These are phyloP conservation scores for Aphanomyces euteiches DNA, from an alignment of 352 stramenopile genomes.

Conservation along the genomic window DNA sequence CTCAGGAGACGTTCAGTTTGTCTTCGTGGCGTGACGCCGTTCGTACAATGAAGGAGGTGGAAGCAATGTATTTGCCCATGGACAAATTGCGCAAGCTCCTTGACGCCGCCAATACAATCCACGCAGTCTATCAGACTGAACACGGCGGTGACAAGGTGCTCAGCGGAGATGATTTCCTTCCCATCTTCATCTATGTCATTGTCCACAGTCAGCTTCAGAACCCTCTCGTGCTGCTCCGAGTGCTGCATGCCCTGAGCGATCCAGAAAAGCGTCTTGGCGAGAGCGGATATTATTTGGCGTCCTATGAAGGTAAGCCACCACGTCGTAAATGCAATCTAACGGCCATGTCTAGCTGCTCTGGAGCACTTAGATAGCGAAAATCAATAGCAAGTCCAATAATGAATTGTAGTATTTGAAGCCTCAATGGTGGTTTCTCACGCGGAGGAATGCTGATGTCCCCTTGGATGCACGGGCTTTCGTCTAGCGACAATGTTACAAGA, in stretches of 20 bases:
- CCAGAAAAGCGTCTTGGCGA: slow-evolving; percentile 79
- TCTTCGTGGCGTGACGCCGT: slow-evolving; percentile 74
- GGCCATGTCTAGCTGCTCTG: slow-evolving; percentile 9
- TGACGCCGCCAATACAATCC: slow-evolving; percentile 62
- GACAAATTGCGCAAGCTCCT: slow-evolving; percentile 85
- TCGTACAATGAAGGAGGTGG: slow-evolving; percentile 74
- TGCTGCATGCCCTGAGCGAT: slow-evolving; percentile 79
- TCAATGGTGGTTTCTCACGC: no score
- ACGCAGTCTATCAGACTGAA: slow-evolving; percentile 63
- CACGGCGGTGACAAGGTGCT: slow-evolving; percentile 60
- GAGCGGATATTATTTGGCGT: slow-evolving; percentile 85
- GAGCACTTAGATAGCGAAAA: slow-evolving; percentile 16
- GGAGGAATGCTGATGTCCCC: no score
- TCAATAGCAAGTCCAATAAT: neutral
- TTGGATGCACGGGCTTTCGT: no score
- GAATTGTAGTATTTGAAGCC: no score
- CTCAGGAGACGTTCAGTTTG: slow-evolving; percentile 69
- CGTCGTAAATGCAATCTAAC: no score
- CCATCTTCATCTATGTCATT: slow-evolving; percentile 88
- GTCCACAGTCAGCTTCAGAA: slow-evolving; percentile 70
- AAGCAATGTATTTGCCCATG: slow-evolving; percentile 68
- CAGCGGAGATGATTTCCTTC: slow-evolving; percentile 80
- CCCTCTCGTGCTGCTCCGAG: slow-evolving; percentile 75
- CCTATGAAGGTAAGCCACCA: slow-evolving; percentile 49
- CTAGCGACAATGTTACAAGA: no score